Percentiles rank a stretch among this genome's conserved stretches.
These are phyloP conservation scores for Fagus sylvatica DNA, from an alignment of 306 rosid species.

Conservation along the genomic window DNA sequence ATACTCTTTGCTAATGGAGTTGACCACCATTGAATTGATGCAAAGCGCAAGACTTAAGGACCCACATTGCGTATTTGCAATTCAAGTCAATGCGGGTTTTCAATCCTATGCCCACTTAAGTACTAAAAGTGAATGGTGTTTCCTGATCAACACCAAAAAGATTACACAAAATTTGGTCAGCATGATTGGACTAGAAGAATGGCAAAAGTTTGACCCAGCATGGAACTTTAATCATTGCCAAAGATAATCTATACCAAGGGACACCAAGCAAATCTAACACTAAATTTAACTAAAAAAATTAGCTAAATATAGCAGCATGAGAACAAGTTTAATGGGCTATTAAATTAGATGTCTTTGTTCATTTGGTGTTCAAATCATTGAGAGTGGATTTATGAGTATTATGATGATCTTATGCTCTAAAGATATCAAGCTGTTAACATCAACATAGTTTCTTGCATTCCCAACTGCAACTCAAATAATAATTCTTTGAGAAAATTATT, in stretches of 20 bases:
- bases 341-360: not conserved
- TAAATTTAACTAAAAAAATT: not conserved
- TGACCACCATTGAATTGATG: slow-evolving; percentile 40
- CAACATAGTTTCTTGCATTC: slow-evolving; percentile 13
- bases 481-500: slow-evolving; percentile 36
- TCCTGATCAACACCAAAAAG: slow-evolving; percentile 26
- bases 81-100: slow-evolving; percentile 50
- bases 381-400: slow-evolving; percentile 30
- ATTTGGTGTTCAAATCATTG: slow-evolving; percentile 18
- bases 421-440: slow-evolving; percentile 8
- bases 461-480: slow-evolving; percentile 24
- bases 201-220: slow-evolving; percentile 24
- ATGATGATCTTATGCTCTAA: slow-evolving; percentile 35
- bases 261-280: slow-evolving; percentile 20
- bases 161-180: slow-evolving; percentile 28
- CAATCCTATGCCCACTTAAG: slow-evolving; percentile 24
- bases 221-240: slow-evolving; percentile 41
- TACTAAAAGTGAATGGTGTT: slow-evolving; percentile 37
- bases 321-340: not conserved
- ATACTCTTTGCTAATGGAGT: slow-evolving; percentile 35
- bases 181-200: slow-evolving; percentile 21
- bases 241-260: slow-evolving; percentile 7
- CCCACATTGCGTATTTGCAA: slow-evolving; percentile 35
- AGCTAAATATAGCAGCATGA: not conserved
- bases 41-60: slow-evolving; percentile 24